A percentile compares a stretch with the other conserved stretches of the same genome.
Evolutionary conservation across 768 basidiomycete species (phyloP).

Genomic region (Kondoa malvinella): DNA sequence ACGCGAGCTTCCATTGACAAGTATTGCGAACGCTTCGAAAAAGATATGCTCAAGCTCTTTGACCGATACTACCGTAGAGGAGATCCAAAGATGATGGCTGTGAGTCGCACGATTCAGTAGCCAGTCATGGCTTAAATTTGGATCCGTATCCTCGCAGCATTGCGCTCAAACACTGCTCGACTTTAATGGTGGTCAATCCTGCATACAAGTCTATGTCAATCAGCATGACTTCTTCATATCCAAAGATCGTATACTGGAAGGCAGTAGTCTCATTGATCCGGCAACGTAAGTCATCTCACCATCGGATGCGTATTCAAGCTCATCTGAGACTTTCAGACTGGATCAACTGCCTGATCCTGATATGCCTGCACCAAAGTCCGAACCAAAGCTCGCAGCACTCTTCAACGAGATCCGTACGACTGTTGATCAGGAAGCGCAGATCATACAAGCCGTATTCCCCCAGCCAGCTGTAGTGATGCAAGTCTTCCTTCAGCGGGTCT

Average conservation of each 20-base stretch:
- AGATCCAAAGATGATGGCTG: slow-evolving; percentile 99
- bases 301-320: slow-evolving; percentile 8
- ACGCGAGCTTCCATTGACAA: slow-evolving; percentile 83
- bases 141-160: slow-evolving; percentile 65
- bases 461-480: slow-evolving; percentile 94
- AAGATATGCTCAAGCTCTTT: slow-evolving; percentile 90
- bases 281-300: slow-evolving; percentile 7
- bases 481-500: slow-evolving; percentile 89
- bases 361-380: slow-evolving; percentile 53
- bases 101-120: slow-evolving; percentile 36
- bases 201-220: slow-evolving; percentile 96
- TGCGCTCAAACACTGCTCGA: slow-evolving; percentile 91
- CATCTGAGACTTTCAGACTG: slow-evolving; percentile 46
- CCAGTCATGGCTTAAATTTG: too few species aligned
- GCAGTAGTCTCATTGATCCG: slow-evolving; percentile 36
- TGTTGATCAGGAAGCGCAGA: slow-evolving; percentile 87
- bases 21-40: slow-evolving; percentile 97
- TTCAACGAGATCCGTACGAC: slow-evolving; percentile 76
- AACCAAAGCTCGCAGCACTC: slow-evolving; percentile 59
- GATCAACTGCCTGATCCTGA: slow-evolving; percentile 60
- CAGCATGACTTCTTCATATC: slow-evolving; percentile 98
- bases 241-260: slow-evolving; percentile 53
- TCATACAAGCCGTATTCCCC: slow-evolving; percentile 96
- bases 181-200: slow-evolving; percentile 92
- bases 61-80: slow-evolving; percentile 90